phyloP scores from a whole-genome alignment of 768 basidiomycete species.

The Pholiota conissans region DNA sequence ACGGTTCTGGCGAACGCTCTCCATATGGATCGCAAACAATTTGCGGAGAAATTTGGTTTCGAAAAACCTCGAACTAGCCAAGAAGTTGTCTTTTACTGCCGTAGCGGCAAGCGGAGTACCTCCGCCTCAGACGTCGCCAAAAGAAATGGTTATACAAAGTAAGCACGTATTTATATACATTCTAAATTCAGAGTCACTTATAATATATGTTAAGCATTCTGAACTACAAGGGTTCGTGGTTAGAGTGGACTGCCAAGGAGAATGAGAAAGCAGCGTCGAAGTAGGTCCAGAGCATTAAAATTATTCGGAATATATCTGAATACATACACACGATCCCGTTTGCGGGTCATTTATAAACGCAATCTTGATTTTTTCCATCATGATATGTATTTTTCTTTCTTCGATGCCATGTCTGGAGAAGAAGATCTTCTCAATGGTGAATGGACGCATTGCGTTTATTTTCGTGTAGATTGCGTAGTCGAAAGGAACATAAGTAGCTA shows the following conservation, averaged over 20 bases:
- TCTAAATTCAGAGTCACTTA: too few relatives aligned
- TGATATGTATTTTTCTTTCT: background rate
- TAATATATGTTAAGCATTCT: too few relatives aligned
- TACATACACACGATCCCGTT: background rate
- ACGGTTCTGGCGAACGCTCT: constrained; percentile 72
- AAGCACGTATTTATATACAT: constrained; percentile 34
- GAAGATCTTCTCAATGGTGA: background rate
- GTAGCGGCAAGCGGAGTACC: constrained; percentile 82
- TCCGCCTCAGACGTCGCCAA: constrained; percentile 82
- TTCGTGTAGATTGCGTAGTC: constrained; percentile 8
- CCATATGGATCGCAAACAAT: constrained; percentile 51
- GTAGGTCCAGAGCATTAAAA: too few relatives aligned
- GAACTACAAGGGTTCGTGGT: constrained; percentile 88
- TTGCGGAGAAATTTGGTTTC: constrained; percentile 68
- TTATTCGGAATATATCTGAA: too few relatives aligned
- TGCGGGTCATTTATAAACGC: background rate
- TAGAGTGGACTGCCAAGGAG: constrained; percentile 75
- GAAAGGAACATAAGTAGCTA: background rate
- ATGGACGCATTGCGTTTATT: constrained; percentile 8
- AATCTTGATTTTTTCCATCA: background rate
- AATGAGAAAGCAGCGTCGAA: constrained; percentile 26
- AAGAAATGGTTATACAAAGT: constrained; percentile 83
- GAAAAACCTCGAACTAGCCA: constrained; percentile 70
- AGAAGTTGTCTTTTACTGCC: constrained; percentile 87
- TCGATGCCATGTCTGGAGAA: background rate